Evolutionary conservation across 108 stramenopile species (phyloP).

Genomic region (Fistulifera pelliculosa): DNA sequence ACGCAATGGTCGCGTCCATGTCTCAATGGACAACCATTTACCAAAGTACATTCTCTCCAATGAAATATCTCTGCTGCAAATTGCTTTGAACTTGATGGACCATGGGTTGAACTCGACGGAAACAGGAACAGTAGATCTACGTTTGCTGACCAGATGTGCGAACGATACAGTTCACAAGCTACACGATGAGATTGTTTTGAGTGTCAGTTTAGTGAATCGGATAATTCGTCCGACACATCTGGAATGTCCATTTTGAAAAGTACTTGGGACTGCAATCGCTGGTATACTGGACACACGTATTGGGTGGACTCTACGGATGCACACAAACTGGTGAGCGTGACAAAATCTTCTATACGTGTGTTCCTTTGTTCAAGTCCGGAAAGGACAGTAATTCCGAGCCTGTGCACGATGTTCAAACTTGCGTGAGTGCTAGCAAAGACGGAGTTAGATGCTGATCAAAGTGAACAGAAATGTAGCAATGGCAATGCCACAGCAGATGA

Average conservation of each 20-base stretch:
- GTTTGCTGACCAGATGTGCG: too few species aligned
- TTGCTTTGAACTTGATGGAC: too few species aligned
- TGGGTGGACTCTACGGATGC: constrained; percentile 45
- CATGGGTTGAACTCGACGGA: too few species aligned
- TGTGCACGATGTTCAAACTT: too few species aligned
- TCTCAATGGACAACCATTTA: too few species aligned
- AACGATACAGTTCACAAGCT: too few species aligned
- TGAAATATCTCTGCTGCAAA: too few species aligned
- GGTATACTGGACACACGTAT: constrained; percentile 25
- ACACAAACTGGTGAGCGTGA: constrained; percentile 14
- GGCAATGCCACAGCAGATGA: background rate
- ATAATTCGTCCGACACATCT: too few species aligned
- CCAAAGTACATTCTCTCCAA: too few species aligned
- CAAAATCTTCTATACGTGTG: background rate
- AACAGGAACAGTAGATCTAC: too few species aligned
- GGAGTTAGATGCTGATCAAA: constrained; percentile 55
- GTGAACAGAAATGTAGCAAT: constrained; percentile 24
- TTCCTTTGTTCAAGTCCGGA: background rate
- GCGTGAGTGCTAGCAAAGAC: background rate
- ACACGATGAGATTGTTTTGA: too few species aligned
- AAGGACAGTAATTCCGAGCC: background rate
- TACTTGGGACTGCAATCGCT: constrained; percentile 48
- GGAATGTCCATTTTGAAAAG: background rate
- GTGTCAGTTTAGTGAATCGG: too few species aligned
- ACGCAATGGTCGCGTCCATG: background rate